phyloP scores from a whole-genome alignment of 257 asterid genomes.

The Nicotiana knightiana region DNA sequence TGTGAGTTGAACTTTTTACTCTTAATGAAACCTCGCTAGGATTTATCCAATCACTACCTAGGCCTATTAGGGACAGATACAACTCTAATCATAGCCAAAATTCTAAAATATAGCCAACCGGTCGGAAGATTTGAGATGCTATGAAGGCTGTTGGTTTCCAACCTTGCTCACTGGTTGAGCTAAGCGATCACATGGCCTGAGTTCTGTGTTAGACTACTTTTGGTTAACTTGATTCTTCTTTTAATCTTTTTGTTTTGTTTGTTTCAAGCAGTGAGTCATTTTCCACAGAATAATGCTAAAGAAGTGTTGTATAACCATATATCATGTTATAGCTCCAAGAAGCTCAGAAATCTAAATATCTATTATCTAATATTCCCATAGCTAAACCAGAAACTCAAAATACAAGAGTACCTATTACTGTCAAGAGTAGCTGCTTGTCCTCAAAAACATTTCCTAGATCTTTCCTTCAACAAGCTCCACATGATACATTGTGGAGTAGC shows the following conservation, averaged over 20 bases:
- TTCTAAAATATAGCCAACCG: background rate
- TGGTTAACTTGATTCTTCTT: background rate
- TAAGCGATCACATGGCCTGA: background rate
- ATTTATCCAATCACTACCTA: background rate
- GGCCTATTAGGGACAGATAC: background rate
- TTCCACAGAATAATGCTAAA: background rate
- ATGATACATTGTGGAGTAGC: background rate
- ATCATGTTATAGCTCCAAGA: background rate
- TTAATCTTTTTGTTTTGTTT: background rate
- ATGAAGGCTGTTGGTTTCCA: background rate
- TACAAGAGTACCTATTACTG: background rate
- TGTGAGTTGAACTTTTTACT: background rate
- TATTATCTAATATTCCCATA: background rate
- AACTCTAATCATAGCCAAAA: background rate
- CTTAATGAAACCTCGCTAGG: background rate
- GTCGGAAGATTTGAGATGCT: slow-evolving; percentile 6
- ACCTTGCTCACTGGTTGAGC: background rate
- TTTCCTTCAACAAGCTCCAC: background rate
- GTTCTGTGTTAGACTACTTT: background rate
- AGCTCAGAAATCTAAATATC: background rate
- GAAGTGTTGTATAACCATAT: background rate
- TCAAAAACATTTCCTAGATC: background rate
- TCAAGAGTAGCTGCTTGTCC: background rate
- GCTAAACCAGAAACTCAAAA: background rate
- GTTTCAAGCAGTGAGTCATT: background rate